These are phyloP conservation scores for Kodamaea derodonti DNA, from an alignment of 1,139 yeast species.

Conservation along the genomic window DNA sequence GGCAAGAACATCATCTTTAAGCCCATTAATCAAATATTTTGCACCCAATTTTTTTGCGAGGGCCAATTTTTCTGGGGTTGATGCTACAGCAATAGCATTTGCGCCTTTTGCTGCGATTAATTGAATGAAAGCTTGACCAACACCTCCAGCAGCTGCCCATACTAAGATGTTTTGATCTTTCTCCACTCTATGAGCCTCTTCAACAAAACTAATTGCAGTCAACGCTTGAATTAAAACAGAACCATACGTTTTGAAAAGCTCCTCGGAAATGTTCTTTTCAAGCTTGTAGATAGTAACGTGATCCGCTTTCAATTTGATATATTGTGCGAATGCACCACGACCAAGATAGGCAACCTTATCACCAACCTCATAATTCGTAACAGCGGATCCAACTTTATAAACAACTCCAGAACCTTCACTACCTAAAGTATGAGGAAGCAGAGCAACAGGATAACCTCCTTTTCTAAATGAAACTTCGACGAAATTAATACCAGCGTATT, in stretches of 20 bases:
- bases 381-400: slow-evolving; percentile 62
- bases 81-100: slow-evolving; percentile 79
- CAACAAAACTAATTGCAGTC: slow-evolving; percentile 69
- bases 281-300: slow-evolving; percentile 41
- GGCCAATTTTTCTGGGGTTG: slow-evolving; percentile 61
- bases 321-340: slow-evolving; percentile 63
- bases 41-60: slow-evolving; percentile 72
- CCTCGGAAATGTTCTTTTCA: slow-evolving; percentile 44
- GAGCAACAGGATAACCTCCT: slow-evolving; percentile 61
- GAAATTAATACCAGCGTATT: slow-evolving; percentile 75
- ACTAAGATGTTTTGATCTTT: slow-evolving; percentile 67
- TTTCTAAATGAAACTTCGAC: slow-evolving; percentile 78
- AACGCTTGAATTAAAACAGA: slow-evolving; percentile 67
- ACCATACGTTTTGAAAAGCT: slow-evolving; percentile 51
- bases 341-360: slow-evolving; percentile 64
- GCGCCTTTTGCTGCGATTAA: slow-evolving; percentile 63
- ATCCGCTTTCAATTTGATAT: slow-evolving; percentile 43
- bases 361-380: slow-evolving; percentile 56
- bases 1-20: slow-evolving; percentile 51
- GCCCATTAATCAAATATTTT: slow-evolving; percentile 60
- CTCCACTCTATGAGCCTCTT: slow-evolving; percentile 63
- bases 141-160: slow-evolving; percentile 96
- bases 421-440: slow-evolving; percentile 66
- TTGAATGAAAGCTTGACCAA: slow-evolving; percentile 71
- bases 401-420: slow-evolving; percentile 80